These are phyloP conservation scores for Fusarium liriodendri DNA, from an alignment of 2,329 filamentous ascomycete genomes.

Conservation along the genomic window DNA sequence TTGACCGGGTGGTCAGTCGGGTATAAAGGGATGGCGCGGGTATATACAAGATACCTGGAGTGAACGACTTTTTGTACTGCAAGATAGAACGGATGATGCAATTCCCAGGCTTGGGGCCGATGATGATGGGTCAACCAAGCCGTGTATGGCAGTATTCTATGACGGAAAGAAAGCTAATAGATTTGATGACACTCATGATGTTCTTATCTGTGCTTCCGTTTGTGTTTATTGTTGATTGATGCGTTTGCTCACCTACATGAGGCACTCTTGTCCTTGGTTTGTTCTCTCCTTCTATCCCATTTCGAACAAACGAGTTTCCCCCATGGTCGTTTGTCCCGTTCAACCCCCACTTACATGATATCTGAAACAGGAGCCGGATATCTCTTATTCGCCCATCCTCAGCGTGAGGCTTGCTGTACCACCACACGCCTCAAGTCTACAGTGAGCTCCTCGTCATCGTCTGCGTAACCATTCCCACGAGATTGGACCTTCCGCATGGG, in stretches of 20 bases:
- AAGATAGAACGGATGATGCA: constrained; percentile 47
- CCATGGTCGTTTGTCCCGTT: not conserved
- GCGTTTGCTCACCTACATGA: not conserved
- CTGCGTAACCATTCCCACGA: not conserved
- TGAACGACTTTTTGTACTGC: constrained; percentile 49
- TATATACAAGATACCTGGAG: constrained; percentile 36
- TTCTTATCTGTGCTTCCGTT: not conserved
- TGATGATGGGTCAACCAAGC: constrained; percentile 35
- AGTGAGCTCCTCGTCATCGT: not conserved
- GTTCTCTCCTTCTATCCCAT: not conserved
- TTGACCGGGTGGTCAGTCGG: constrained; percentile 17
- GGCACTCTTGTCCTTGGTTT: not conserved
- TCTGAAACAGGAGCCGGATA: not conserved
- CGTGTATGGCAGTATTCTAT: constrained; percentile 46
- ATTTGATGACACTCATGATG: constrained; percentile 42
- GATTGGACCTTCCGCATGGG: not conserved
- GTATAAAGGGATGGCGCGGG: constrained; percentile 38
- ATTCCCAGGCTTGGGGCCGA: constrained; percentile 39
- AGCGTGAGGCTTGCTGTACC: not conserved
- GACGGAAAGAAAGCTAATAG: constrained; percentile 46
- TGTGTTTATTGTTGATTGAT: not conserved
- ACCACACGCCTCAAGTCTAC: not conserved
- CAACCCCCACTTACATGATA: not conserved
- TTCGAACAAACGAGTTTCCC: not conserved
- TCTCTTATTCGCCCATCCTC: not conserved